Conservation (phyloP, 2,329 filamentous ascomycete species). For the Calonectria multiphialidica region DNA sequence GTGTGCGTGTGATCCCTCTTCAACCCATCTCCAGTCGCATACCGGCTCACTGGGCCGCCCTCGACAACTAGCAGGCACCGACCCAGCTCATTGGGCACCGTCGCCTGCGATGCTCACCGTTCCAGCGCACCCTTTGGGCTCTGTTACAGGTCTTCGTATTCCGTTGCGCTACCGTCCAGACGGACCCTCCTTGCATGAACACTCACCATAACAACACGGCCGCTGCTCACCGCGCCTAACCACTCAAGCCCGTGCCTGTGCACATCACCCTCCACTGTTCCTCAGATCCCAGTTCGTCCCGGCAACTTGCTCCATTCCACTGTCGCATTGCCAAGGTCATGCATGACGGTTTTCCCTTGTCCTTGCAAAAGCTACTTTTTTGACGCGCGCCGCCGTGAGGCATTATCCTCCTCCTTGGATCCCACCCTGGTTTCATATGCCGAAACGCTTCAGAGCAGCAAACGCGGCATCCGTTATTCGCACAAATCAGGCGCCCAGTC, state of each 20-base stretch:
- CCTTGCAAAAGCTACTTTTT: background rate
- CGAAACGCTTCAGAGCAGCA: background rate
- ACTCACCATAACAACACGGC: background rate
- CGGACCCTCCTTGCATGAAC: background rate
- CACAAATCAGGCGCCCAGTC: background rate
- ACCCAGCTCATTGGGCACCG: conserved; percentile 36
- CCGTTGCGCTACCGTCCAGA: background rate
- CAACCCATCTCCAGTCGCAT: background rate
- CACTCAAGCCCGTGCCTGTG: background rate
- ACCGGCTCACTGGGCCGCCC: background rate
- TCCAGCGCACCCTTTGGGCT: background rate
- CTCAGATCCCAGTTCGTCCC: conserved; percentile 2
- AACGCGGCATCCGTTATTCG: background rate
- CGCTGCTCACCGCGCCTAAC: background rate
- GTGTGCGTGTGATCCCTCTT: background rate
- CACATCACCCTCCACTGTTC: background rate
- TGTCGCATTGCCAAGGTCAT: background rate
- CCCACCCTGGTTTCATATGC: background rate
- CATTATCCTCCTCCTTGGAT: background rate
- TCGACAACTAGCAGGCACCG: conserved; percentile 19
- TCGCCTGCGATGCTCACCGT: background rate
- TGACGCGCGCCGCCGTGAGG: background rate
- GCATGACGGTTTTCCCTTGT: background rate
- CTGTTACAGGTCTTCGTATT: conserved; percentile 12
- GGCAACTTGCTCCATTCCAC: background rate